Percentiles rank a stretch among this genome's conserved stretches.
These are phyloP conservation scores for Dittrichia graveolens DNA, from an alignment of 129 eudicot species.

Conservation along the genomic window DNA sequence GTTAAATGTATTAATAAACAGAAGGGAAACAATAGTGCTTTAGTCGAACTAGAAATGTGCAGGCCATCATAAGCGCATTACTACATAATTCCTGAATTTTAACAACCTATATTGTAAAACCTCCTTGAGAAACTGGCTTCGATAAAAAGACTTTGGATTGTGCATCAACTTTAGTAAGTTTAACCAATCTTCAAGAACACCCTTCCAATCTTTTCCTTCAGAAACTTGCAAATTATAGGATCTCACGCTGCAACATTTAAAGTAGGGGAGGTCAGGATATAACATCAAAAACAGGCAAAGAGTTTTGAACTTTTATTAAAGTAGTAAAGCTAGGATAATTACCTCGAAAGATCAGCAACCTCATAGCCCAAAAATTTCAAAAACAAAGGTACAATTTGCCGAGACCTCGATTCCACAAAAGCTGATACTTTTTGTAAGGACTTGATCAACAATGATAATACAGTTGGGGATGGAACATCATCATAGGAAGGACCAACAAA, in stretches of 20 bases:
- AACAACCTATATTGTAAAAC: conserved; percentile 73
- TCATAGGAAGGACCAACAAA: conserved; percentile 43
- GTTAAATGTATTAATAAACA: not conserved
- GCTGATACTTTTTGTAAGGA: conserved; percentile 66
- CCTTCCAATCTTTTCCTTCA: conserved; percentile 78
- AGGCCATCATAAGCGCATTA: not conserved
- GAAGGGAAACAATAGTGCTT: not conserved
- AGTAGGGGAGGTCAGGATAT: not conserved
- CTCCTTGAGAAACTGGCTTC: conserved; percentile 64
- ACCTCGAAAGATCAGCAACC: conserved; percentile 54
- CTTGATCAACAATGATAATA: conserved; percentile 71
- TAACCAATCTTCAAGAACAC: conserved; percentile 81
- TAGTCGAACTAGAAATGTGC: not conserved
- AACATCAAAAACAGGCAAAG: not conserved
- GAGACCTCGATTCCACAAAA: conserved; percentile 62
- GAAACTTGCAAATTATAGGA: conserved; percentile 36
- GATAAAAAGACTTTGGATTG: conserved; percentile 66
- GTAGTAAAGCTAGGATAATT: conserved; percentile 5
- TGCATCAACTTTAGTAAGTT: conserved; percentile 61
- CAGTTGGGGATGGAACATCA: conserved; percentile 53
- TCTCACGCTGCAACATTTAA: conserved; percentile 56
- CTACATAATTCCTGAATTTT: not conserved
- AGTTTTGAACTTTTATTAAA: not conserved
- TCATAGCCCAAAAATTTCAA: conserved; percentile 75
- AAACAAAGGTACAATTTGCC: conserved; percentile 72